Evolutionary conservation across 1,284 basidiomycete genomes (phyloP).

Genomic region (Apiotrichum mycotoxinovorans): DNA sequence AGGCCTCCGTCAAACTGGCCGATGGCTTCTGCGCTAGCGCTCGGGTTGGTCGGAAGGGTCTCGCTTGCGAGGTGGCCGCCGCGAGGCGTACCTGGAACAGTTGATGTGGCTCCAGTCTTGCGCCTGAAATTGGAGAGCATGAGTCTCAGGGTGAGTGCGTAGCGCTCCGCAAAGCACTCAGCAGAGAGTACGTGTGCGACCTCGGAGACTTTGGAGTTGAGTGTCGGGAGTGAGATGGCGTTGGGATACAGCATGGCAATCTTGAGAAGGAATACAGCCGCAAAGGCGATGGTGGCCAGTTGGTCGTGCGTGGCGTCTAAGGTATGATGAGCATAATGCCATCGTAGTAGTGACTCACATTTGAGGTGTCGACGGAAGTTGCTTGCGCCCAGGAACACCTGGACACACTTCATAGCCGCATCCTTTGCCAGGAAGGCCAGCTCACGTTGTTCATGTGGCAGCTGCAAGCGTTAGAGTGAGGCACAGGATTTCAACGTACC

Average conservation of each 20-base stretch:
- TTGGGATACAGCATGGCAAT: slow-evolving; percentile 52
- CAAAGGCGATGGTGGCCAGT: slow-evolving; percentile 85
- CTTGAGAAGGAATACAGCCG: slow-evolving; percentile 85
- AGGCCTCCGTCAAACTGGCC: slow-evolving; percentile 36
- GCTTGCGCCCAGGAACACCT: slow-evolving; percentile 36
- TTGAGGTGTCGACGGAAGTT: slow-evolving; percentile 44
- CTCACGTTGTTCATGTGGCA: slow-evolving; percentile 79
- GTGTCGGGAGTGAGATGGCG: slow-evolving; percentile 32
- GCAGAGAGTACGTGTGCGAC: slow-evolving; percentile 44
- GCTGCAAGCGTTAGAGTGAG: slow-evolving; percentile 13
- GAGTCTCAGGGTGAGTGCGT: slow-evolving; percentile 80
- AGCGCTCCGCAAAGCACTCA: slow-evolving; percentile 55
- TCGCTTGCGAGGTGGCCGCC: slow-evolving; percentile 40
- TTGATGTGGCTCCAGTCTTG: slow-evolving; percentile 68
- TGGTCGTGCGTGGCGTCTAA: slow-evolving; percentile 85
- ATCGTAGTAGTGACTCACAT: slow-evolving; percentile 20
- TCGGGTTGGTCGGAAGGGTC: slow-evolving; percentile 14
- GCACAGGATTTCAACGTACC: slow-evolving; percentile 57
- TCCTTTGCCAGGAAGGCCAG: slow-evolving; percentile 91
- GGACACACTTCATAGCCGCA: slow-evolving; percentile 76
- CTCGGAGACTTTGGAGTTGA: slow-evolving; percentile 43
- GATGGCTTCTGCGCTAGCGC: slow-evolving; percentile 22
- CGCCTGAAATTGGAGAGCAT: slow-evolving; percentile 85
- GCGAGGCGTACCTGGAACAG: slow-evolving; percentile 55
- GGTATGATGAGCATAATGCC: not conserved